Evolutionary conservation across 148 eudicot genomes (phyloP).

Genomic region (Vaccinium myrtillus): DNA sequence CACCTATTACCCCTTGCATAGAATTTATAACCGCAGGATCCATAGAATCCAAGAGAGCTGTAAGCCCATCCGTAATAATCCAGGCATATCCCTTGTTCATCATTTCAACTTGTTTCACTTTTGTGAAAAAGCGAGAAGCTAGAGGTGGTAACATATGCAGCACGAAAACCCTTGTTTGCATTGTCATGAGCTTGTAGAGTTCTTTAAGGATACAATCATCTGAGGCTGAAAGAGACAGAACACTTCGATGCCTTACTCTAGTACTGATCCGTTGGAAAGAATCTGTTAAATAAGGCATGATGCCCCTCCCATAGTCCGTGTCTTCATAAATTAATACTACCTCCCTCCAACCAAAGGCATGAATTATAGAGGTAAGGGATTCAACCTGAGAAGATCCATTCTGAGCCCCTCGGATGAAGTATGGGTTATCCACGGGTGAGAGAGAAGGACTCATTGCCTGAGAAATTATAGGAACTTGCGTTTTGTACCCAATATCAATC

Average conservation of each 20-base stretch:
- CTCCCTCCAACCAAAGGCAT: conserved; percentile 60
- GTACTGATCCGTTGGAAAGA: conserved; percentile 28
- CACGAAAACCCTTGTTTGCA: conserved; percentile 64
- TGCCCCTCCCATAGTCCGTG: conserved; percentile 45
- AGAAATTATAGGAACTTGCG: conserved; percentile 57
- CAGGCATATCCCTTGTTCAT: conserved; percentile 66
- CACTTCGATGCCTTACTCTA: conserved; percentile 33
- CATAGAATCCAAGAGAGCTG: conserved; percentile 39
- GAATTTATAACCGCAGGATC: conserved; percentile 29
- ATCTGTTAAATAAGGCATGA: conserved; percentile 46
- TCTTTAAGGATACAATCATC: conserved; percentile 46
- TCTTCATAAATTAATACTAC: conserved; percentile 53
- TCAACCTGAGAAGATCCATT: conserved; percentile 43
- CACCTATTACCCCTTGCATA: conserved; percentile 72
- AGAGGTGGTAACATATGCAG: conserved; percentile 52
- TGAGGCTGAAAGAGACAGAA: conserved; percentile 39
- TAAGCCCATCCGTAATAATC: conserved; percentile 55
- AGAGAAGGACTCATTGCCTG: conserved; percentile 55
- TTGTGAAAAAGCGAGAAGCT: conserved; percentile 47
- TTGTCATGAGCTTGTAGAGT: conserved; percentile 48
- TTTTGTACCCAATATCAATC: conserved; percentile 39
- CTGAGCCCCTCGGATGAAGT: conserved; percentile 52
- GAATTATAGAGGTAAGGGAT: conserved; percentile 48
- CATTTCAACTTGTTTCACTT: conserved; percentile 54
- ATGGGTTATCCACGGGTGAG: conserved; percentile 46